These are phyloP conservation scores for Ophiostoma fasciatum DNA, from an alignment of 2,329 filamentous ascomycete genomes.

Conservation along the genomic window DNA sequence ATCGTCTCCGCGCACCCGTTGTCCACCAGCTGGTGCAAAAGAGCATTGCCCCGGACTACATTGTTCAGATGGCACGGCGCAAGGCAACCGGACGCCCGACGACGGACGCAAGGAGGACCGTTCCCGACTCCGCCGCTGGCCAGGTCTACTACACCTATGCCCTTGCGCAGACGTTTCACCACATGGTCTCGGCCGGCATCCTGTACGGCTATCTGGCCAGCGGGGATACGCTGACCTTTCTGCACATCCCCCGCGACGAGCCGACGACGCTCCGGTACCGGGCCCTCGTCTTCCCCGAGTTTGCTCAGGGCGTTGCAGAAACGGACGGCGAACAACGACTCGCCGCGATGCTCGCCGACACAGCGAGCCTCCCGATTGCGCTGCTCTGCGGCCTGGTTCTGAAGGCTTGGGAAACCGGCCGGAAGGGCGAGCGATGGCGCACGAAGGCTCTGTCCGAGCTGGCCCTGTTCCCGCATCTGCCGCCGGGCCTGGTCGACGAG, in stretches of 20 bases:
- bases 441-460: background rate
- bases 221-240: background rate
- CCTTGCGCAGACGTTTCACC: background rate
- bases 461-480: background rate
- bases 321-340: background rate
- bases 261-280: background rate
- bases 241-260: background rate
- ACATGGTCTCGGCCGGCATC: background rate
- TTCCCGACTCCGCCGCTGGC: background rate
- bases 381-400: background rate
- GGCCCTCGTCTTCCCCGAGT: background rate
- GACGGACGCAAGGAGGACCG: background rate
- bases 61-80: background rate
- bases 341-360: background rate
- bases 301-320: background rate
- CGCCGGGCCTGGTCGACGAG: background rate
- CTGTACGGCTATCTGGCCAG: slow-evolving; percentile 1
- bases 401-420: background rate
- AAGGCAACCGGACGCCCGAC: background rate
- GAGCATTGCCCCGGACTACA: background rate
- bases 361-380: background rate
- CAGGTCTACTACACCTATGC: slow-evolving; percentile 1
- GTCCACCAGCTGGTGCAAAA: background rate
- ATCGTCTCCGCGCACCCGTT: background rate
- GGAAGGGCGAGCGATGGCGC: background rate